Evolutionary conservation across 352 stramenopile genomes (phyloP).

Genomic region (Globisporangium viniferum): DNA sequence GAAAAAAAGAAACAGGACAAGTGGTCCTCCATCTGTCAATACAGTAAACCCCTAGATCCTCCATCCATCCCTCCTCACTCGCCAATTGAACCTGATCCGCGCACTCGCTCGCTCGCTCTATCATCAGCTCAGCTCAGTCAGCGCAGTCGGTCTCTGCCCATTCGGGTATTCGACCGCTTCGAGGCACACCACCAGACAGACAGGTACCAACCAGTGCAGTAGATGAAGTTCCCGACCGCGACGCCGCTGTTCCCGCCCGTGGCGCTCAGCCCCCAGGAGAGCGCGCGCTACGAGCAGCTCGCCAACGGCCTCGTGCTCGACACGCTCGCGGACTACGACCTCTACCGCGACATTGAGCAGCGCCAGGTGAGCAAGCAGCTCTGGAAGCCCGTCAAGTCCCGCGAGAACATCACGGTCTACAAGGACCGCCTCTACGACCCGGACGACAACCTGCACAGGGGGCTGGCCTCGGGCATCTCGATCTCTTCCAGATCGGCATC

Average conservation of each 20-base stretch:
- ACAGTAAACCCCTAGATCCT: neutral
- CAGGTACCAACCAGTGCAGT: no score
- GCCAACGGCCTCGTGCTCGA: constrained; percentile 24
- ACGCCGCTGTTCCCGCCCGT: constrained; percentile 26
- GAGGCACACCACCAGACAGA: neutral
- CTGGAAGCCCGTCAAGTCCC: constrained; percentile 52
- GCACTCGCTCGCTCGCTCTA: neutral
- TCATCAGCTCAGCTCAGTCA: neutral
- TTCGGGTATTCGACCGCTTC: neutral
- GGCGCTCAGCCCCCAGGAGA: constrained; percentile 23
- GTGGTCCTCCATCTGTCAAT: neutral
- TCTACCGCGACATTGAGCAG: constrained; percentile 21
- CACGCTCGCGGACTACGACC: constrained; percentile 27
- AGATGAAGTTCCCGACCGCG: constrained; percentile 29
- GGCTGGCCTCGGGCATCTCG: neutral
- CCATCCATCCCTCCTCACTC: neutral
- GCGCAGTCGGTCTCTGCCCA: neutral
- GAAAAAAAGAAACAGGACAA: neutral
- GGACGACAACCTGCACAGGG: neutral
- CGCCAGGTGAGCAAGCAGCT: constrained; percentile 28
- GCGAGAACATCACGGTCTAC: constrained; percentile 48
- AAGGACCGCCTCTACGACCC: constrained; percentile 20
- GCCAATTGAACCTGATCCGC: neutral
- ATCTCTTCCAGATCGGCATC: neutral
- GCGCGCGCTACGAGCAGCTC: constrained; percentile 27